Evolutionary conservation across 805 yeast genomes (phyloP).

Genomic region (Myxozyma sirexii): DNA sequence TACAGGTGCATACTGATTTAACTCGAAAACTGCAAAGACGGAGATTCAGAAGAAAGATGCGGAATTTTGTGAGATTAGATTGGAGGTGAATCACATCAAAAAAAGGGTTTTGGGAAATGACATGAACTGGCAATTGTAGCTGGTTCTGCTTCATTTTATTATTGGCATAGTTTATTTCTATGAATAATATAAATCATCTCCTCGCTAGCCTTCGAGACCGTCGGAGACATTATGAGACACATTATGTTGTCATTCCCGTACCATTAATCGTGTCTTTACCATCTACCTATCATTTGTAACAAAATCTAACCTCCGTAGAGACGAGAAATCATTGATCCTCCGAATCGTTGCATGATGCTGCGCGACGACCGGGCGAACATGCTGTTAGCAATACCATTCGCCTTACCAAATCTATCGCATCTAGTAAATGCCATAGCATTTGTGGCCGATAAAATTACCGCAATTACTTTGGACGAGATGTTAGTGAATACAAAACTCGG

Average conservation of each 20-base stretch:
- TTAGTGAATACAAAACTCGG: background rate
- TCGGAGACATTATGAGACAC: background rate
- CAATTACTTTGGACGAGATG: conserved; percentile 63
- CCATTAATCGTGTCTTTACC: background rate
- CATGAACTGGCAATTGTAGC: background rate
- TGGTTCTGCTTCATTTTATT: background rate
- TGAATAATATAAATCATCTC: background rate
- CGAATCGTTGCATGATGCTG: conserved; percentile 51
- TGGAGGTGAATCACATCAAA: background rate
- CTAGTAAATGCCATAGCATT: conserved; percentile 89
- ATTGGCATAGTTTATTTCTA: background rate
- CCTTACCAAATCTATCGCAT: conserved; percentile 90
- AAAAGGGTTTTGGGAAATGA: background rate
- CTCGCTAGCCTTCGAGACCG: background rate
- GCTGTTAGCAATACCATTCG: conserved; percentile 65
- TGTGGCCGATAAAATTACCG: conserved; percentile 71
- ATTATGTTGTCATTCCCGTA: background rate
- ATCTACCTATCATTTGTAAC: background rate
- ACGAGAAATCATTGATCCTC: conserved; percentile 35
- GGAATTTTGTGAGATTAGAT: background rate
- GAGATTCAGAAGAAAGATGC: background rate
- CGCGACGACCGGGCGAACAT: conserved; percentile 56
- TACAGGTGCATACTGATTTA: background rate
- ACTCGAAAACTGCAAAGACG: background rate
- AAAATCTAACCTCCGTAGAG: conserved; percentile 20